Evolutionary conservation across 331 rosid species (phyloP).

Genomic region (Phaseolus coccineus): DNA sequence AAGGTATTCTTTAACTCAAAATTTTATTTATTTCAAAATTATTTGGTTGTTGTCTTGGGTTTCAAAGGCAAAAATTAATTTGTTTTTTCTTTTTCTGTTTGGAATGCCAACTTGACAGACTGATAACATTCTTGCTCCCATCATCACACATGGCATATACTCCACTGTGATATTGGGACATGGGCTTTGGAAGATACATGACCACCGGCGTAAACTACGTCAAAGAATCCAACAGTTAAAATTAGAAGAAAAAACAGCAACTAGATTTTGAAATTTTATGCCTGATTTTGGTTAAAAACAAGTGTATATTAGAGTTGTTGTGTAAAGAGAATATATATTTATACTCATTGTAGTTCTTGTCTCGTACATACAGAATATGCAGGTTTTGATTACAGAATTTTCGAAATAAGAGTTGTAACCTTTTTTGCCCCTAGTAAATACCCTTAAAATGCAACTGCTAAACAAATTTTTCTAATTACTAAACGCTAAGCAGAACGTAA

Average conservation of each 20-base stretch:
- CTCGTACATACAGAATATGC: slow-evolving; percentile 20
- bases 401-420: slow-evolving; percentile 11
- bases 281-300: slow-evolving; percentile 23
- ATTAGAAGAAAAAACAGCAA: slow-evolving; percentile 55
- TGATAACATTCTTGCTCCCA: slow-evolving; percentile 89
- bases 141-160: slow-evolving; percentile 93
- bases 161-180: slow-evolving; percentile 93
- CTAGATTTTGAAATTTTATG: slow-evolving; percentile 47
- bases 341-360: slow-evolving; percentile 35
- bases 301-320: slow-evolving; percentile 55
- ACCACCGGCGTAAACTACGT: slow-evolving; percentile 79
- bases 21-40: not conserved
- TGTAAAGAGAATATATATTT: slow-evolving; percentile 28
- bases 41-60: not conserved
- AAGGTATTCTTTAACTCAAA: slow-evolving; percentile 57
- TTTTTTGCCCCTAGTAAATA: not conserved
- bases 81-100: not conserved
- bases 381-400: slow-evolving; percentile 38
- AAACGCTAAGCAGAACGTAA: too few relatives aligned
- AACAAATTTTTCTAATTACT: too few relatives aligned
- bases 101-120: slow-evolving; percentile 62
- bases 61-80: slow-evolving; percentile 35
- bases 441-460: too few relatives aligned
- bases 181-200: slow-evolving; percentile 95
- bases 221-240: slow-evolving; percentile 85